These are phyloP conservation scores for Fusarium sp. DNA, from an alignment of 2,329 filamentous ascomycete species.

Conservation along the genomic window DNA sequence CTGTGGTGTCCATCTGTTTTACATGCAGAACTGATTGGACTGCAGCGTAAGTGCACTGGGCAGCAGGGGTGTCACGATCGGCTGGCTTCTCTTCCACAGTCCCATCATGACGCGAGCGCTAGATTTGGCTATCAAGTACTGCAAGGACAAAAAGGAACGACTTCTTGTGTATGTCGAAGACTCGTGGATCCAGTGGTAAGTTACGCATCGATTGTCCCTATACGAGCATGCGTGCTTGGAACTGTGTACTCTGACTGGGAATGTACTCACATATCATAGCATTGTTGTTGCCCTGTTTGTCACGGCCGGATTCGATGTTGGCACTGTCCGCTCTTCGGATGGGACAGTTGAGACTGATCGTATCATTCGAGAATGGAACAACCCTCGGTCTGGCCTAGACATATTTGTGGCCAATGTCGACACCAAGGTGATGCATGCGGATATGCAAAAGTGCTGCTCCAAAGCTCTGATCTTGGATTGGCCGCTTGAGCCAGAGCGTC, in stretches of 20 bases:
- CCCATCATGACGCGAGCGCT: background rate
- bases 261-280: background rate
- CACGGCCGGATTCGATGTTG: background rate
- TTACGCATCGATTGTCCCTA: background rate
- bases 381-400: background rate
- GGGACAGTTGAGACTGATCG: background rate
- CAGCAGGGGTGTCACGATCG: no score
- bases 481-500: background rate
- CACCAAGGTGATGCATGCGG: background rate
- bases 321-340: background rate
- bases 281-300: background rate
- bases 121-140: background rate
- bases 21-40: no score
- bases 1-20: no score
- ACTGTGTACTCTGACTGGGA: background rate
- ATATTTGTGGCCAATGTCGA: background rate
- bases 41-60: no score
- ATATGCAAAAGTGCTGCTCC: background rate
- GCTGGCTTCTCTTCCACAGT: background rate
- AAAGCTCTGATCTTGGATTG: background rate
- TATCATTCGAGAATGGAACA: background rate
- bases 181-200: background rate
- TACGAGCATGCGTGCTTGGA: fast-evolving
- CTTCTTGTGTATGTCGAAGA: background rate
- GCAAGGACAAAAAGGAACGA: background rate